These are phyloP conservation scores for Cinnamomum micranthum DNA, from an alignment of 164 flowering plant genomes.

Conservation along the genomic window DNA sequence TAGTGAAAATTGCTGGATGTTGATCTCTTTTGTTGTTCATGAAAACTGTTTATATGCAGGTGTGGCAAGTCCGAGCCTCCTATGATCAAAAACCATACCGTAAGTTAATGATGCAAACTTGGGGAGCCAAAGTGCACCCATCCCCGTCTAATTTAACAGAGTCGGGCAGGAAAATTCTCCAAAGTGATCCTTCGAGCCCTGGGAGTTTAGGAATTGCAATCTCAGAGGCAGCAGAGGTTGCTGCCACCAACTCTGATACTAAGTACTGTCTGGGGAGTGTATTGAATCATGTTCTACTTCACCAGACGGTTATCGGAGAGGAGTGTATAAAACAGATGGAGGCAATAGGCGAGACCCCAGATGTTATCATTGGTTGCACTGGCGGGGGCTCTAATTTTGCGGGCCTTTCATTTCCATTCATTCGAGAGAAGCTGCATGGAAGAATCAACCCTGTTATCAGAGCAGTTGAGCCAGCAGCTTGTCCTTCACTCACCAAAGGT, in stretches of 20 bases:
- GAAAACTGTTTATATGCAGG: conserved; percentile 36
- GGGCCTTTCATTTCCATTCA: conserved; percentile 85
- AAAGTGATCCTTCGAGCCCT: conserved; percentile 68
- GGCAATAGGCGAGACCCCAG: conserved; percentile 83
- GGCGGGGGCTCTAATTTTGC: conserved; percentile 97
- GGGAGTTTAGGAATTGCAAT: conserved; percentile 96
- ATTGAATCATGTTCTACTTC: conserved; percentile 87
- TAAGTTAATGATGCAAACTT: conserved; percentile 92
- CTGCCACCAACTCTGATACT: conserved; percentile 63
- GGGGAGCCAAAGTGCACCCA: conserved; percentile 98
- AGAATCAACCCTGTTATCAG: conserved; percentile 73
- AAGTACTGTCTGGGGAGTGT: conserved; percentile 96
- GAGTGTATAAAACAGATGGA: conserved; percentile 94
- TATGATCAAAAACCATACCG: conserved; percentile 94
- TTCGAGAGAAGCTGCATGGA: conserved; percentile 79
- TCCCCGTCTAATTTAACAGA: conserved; percentile 83
- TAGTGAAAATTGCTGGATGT: background rate
- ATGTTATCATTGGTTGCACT: conserved; percentile 87
- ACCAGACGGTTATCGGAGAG: conserved; percentile 94
- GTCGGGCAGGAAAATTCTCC: conserved; percentile 64
- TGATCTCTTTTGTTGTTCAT: background rate
- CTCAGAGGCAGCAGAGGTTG: conserved; percentile 94
- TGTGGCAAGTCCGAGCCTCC: conserved; percentile 98
- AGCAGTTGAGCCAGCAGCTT: conserved; percentile 94
- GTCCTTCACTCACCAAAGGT: conserved; percentile 93